These are phyloP conservation scores for Trichoderma sp. DNA, from an alignment of 2,329 filamentous ascomycete genomes.

Conservation along the genomic window DNA sequence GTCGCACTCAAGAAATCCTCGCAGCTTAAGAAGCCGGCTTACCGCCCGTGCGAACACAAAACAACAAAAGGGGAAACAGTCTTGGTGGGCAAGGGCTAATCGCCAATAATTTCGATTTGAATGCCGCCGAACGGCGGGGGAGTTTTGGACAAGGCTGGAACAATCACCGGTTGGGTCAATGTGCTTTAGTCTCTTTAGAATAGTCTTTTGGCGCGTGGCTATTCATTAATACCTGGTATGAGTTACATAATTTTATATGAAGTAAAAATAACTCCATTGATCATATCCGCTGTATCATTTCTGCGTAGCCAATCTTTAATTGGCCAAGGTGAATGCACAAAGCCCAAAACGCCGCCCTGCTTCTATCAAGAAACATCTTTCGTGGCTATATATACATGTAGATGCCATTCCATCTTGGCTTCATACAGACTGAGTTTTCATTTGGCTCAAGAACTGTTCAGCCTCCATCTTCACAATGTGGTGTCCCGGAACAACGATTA, in stretches of 20 bases:
- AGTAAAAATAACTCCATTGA: not conserved
- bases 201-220: slow-evolving; percentile 31
- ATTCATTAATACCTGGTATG: slow-evolving; percentile 30
- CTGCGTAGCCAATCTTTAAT: not conserved
- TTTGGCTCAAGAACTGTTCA: slow-evolving; percentile 68
- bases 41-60: not conserved
- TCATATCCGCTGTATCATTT: not conserved
- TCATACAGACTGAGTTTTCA: slow-evolving; percentile 28
- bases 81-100: slow-evolving; percentile 18
- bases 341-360: not conserved
- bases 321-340: not conserved
- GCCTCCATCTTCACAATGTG: slow-evolving; percentile 86
- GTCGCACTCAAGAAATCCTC: slow-evolving; percentile 53
- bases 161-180: slow-evolving; percentile 19
- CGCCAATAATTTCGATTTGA: slow-evolving; percentile 18
- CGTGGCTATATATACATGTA: not conserved
- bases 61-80: slow-evolving; percentile 14
- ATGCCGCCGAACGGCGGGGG: slow-evolving; percentile 27
- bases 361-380: not conserved
- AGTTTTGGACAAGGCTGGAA: slow-evolving; percentile 26
- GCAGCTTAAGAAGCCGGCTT: slow-evolving; percentile 22
- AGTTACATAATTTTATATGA: slow-evolving; percentile 4
- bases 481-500: slow-evolving; percentile 84
- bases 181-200: slow-evolving; percentile 27
- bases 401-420: not conserved